phyloP scores from a whole-genome alignment of 2,329 filamentous ascomycete genomes.

The Paecilomyces sp. region DNA sequence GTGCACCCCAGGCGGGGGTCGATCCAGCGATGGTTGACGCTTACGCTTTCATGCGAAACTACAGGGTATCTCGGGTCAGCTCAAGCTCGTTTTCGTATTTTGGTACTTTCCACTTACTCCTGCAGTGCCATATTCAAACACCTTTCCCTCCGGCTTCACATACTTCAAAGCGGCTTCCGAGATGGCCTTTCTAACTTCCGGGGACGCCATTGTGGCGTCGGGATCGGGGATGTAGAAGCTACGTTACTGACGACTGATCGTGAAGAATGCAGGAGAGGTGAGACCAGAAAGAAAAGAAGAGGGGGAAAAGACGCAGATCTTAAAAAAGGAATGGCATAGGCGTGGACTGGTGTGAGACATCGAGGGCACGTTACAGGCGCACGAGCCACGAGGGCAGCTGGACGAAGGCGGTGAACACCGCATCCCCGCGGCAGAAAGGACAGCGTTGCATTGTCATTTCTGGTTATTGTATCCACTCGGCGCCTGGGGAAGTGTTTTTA shows the following conservation, averaged over 20 bases:
- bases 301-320: background rate
- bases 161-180: slow-evolving; percentile 42
- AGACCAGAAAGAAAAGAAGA: slow-evolving; percentile 1
- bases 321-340: background rate
- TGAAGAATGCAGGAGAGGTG: slow-evolving; percentile 3
- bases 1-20: slow-evolving; percentile 19
- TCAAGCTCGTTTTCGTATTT: background rate
- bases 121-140: slow-evolving; percentile 55
- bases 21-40: slow-evolving; percentile 23
- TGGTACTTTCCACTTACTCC: slow-evolving; percentile 42
- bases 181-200: slow-evolving; percentile 38
- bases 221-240: slow-evolving; percentile 5
- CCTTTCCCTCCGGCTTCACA: slow-evolving; percentile 41
- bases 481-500: background rate
- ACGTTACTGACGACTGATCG: background rate
- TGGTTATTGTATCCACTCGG: background rate
- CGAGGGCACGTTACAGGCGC: background rate
- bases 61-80: slow-evolving; percentile 9
- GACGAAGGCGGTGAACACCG: background rate
- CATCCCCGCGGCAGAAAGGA: background rate
- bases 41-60: slow-evolving; percentile 67
- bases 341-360: background rate
- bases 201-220: slow-evolving; percentile 34
- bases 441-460: background rate
- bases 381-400: background rate